Evolutionary conservation across 176 grass and related monocot genomes (phyloP).

Genomic region (Musa acuminata): DNA sequence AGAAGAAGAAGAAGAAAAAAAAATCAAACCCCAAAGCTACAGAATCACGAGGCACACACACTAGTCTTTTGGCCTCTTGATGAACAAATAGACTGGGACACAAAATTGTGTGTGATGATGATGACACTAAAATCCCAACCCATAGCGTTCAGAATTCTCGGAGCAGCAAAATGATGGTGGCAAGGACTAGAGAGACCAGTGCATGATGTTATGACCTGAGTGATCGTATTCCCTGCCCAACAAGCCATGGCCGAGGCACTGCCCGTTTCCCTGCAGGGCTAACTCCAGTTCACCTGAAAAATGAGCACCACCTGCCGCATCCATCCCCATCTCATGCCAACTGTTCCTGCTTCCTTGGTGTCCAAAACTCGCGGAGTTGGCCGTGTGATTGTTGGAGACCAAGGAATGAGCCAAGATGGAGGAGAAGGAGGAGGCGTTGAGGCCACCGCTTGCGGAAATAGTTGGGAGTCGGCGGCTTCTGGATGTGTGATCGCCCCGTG

Average conservation of each 20-base stretch:
- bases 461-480: neutral
- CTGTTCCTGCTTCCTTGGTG: slow-evolving; percentile 5
- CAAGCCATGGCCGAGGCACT: slow-evolving; percentile 2
- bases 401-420: neutral
- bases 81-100: too few species aligned
- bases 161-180: neutral
- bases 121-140: too few species aligned
- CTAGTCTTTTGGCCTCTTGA: too few species aligned
- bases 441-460: slow-evolving; percentile 1
- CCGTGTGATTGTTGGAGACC: neutral
- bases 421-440: neutral
- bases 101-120: too few species aligned
- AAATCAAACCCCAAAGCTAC: too few species aligned
- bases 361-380: slow-evolving; percentile 18
- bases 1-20: too few species aligned
- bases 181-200: slow-evolving; percentile 27
- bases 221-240: slow-evolving; percentile 13
- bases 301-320: neutral
- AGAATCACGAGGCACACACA: too few species aligned
- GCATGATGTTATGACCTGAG: slow-evolving; percentile 14
- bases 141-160: neutral
- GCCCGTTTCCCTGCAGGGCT: slow-evolving; percentile 35
- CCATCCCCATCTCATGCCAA: neutral
- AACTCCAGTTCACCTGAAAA: slow-evolving; percentile 29
- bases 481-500: slow-evolving; percentile 11